A percentile compares a stretch with the other conserved stretches of the same genome.
phyloP scores from a whole-genome alignment of 345 rosid genomes.

The Syzygium aromaticum region DNA sequence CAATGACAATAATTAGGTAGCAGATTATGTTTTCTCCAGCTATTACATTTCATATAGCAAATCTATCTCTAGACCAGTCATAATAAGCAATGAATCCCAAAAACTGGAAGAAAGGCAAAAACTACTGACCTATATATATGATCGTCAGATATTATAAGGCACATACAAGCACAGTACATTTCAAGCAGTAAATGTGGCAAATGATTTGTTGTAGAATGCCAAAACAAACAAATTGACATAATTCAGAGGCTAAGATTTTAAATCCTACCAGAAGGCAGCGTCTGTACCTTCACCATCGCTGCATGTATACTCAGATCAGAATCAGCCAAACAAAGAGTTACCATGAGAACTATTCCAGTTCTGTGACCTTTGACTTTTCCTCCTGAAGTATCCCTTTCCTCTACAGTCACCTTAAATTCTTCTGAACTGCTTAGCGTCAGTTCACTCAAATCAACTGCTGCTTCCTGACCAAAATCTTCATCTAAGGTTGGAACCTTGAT shows the following conservation, averaged over 20 bases:
- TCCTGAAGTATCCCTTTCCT: slow-evolving; percentile 80
- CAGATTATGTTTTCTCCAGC: background rate
- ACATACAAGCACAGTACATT: background rate
- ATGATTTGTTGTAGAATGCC: background rate
- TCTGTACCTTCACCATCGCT: slow-evolving; percentile 75
- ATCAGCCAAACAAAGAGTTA: slow-evolving; percentile 64
- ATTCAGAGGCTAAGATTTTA: background rate
- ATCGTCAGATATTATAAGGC: background rate
- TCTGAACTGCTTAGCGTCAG: slow-evolving; percentile 47
- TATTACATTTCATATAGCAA: background rate
- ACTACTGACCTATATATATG: background rate
- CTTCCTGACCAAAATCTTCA: slow-evolving; percentile 81
- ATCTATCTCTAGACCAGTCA: background rate
- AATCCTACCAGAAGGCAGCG: background rate
- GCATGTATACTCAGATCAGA: slow-evolving; percentile 81
- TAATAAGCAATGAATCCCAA: background rate
- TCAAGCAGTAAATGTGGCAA: background rate
- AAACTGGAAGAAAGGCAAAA: background rate
- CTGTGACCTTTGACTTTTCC: slow-evolving; percentile 96
- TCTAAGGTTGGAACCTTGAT: slow-evolving; percentile 75
- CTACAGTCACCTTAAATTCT: slow-evolving; percentile 69
- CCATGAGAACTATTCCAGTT: slow-evolving; percentile 62
- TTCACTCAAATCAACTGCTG: slow-evolving; percentile 69
- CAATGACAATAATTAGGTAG: background rate
- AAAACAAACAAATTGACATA: background rate